A percentile compares a stretch with the other conserved stretches of the same genome.
Conservation (phyloP, 768 basidiomycete species). For the Rhizopogon vulgaris region DNA sequence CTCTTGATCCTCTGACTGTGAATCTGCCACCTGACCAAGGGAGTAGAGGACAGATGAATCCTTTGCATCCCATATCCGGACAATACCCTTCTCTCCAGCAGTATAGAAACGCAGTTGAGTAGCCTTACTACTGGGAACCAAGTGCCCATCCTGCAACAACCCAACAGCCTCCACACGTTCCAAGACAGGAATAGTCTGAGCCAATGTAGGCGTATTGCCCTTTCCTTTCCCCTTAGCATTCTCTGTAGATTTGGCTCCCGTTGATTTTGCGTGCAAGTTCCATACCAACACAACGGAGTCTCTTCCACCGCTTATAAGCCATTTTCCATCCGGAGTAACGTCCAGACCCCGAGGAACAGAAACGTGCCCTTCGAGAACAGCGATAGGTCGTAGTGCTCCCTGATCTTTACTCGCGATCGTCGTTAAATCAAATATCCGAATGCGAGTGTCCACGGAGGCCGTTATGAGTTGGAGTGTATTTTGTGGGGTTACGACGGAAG, state of each 20-base stretch:
- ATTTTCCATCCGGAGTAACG: conserved; percentile 78
- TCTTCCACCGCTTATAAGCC: conserved; percentile 86
- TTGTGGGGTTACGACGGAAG: conserved; percentile 38
- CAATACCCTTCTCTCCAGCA: conserved; percentile 82
- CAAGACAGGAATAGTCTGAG: conserved; percentile 75
- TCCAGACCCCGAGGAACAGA: conserved; percentile 91
- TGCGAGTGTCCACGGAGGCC: conserved; percentile 85
- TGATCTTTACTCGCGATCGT: conserved; percentile 52
- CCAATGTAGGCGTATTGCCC: conserved; percentile 52
- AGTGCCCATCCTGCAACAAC: conserved; percentile 47
- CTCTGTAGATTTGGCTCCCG: conserved; percentile 1
- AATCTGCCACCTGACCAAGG: conserved; percentile 40
- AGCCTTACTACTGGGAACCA: conserved; percentile 29
- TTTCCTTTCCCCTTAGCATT: conserved; percentile 35
- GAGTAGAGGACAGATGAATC: conserved; percentile 58
- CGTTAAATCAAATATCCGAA: conserved; percentile 87
- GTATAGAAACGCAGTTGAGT: conserved; percentile 68
- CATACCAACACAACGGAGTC: conserved; percentile 92
- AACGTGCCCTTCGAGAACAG: conserved; percentile 90
- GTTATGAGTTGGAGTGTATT: conserved; percentile 78
- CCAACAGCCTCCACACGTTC: conserved; percentile 89
- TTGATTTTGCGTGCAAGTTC: conserved; percentile 50
- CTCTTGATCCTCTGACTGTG: conserved; percentile 44
- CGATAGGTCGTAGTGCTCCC: conserved; percentile 57
- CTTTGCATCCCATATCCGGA: conserved; percentile 81